Evolutionary conservation across 768 basidiomycete species (phyloP), one percentile per base, ranked within the genome.

Genomic region (Boletus tomentosulus): DNA sequence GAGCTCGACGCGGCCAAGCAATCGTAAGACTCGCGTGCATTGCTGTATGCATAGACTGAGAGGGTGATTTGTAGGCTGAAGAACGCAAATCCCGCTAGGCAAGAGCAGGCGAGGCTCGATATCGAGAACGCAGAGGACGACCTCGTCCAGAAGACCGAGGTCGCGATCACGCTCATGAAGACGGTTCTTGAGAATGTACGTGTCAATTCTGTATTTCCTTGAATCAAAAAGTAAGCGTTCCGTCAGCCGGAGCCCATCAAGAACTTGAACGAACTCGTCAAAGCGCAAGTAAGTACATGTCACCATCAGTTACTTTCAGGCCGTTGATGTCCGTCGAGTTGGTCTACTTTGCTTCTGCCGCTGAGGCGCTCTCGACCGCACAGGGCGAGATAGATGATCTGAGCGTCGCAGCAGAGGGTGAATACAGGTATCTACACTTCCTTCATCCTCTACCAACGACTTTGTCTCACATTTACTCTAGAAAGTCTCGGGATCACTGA

Each of bases 91-190:
- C 84, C 89, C 0, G 73, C 83, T 16, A 89, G 77, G 74, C 92
- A 95, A 69, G 97, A 98, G 66, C 93, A 97, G 49, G 90, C 93
- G 4, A 78, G 90, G 46, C 83, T 97, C 22, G 92, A 95, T 61
- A 89, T 92, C 10, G 90, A 93, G 80, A 92, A 92, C 57, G 89
- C 90, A 9, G 90, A 93, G 63, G 97, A 99, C 68, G 92, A 95
- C 71, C 82, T 98, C 31, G 97, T 98, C 6, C 94, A 95, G 69
- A 93, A 92, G 78, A 99, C 97, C 24, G 97, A 99, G 71, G 89
- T 95, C 30, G 96, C 95, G 1, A 97, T 97, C 62, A 90, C 89
- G 3, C 80, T 93, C 42, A 96, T 97, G 94, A 96, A 96, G 78
- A 88, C 91, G n/a, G 96, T 98, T 15, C 79, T 99, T 37, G 96